Evolutionary conservation across 2,329 filamentous ascomycete species (phyloP).

Genomic region (Fusarium scirpi): DNA sequence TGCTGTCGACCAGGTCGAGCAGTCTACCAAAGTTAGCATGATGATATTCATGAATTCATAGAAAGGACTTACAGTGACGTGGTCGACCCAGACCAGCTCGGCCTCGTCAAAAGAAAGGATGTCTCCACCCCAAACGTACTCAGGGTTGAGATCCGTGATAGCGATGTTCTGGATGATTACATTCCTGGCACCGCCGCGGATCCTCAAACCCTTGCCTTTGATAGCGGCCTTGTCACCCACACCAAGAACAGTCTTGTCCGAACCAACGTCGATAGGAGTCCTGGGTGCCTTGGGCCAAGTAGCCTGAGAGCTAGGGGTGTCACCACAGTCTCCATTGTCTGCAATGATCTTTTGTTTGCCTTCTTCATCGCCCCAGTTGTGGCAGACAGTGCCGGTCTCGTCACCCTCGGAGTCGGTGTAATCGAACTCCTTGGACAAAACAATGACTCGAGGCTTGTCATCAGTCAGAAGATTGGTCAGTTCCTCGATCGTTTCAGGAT

Average conservation of each 20-base stretch:
- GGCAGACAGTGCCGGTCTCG: neutral
- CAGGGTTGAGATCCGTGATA: neutral
- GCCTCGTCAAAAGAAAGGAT: neutral
- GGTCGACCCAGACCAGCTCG: constrained; percentile 15
- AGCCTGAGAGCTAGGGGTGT: neutral
- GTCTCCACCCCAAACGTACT: constrained; percentile 4
- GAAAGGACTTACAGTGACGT: neutral
- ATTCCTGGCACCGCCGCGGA: neutral
- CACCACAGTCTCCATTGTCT: neutral
- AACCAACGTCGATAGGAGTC: neutral
- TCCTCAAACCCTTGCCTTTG: neutral
- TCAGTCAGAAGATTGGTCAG: constrained; percentile 29
- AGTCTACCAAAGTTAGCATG: neutral
- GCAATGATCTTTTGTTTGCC: neutral
- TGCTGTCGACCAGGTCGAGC: constrained; percentile 7
- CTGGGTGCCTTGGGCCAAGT: neutral
- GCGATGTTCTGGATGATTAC: constrained; percentile 1
- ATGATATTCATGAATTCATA: no score
- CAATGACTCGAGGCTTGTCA: neutral
- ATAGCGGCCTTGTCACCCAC: neutral
- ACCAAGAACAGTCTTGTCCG: neutral
- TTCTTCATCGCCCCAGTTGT: neutral
- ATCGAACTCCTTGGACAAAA: neutral
- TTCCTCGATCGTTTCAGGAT: constrained; percentile 65
- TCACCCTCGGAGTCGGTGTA: neutral